Percentiles rank a stretch among this genome's conserved stretches.
These are phyloP conservation scores for Exserohilum rostratum DNA, from an alignment of 2,329 filamentous ascomycete species.

Conservation along the genomic window DNA sequence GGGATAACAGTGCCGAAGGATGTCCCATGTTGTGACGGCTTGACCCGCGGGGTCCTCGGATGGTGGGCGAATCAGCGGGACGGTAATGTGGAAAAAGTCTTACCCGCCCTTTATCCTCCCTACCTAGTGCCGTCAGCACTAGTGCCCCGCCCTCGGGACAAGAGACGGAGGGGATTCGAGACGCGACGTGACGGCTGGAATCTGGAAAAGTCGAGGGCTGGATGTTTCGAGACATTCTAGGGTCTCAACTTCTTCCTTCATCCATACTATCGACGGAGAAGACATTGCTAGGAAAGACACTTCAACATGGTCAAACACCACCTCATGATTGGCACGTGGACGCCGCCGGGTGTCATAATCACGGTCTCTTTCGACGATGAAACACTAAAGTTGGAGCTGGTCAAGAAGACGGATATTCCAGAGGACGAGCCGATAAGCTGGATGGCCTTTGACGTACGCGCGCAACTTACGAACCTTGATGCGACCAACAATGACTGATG, in stretches of 20 bases:
- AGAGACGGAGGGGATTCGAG: constrained; percentile 13
- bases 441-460: constrained; percentile 84
- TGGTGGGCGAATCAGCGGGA: constrained; percentile 63
- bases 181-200: constrained; percentile 17
- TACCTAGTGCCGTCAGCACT: constrained; percentile 2
- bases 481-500: constrained; percentile 20
- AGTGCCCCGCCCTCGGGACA: constrained; percentile 34
- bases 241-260: background rate
- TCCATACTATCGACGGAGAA: background rate
- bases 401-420: constrained; percentile 82
- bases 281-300: background rate
- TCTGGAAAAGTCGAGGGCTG: constrained; percentile 2
- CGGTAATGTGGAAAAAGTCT: constrained; percentile 31
- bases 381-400: constrained; percentile 71
- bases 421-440: constrained; percentile 88
- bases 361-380: constrained; percentile 88
- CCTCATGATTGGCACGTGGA: constrained; percentile 92
- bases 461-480: background rate
- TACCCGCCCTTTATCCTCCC: constrained; percentile 29
- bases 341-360: constrained; percentile 86
- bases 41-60: constrained; percentile 28
- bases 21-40: constrained; percentile 13
- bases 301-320: constrained; percentile 74
- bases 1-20: constrained; percentile 29
- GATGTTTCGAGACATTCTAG: background rate